Evolutionary conservation across 176 grass and related monocot genomes (phyloP), one percentile per base, ranked within the genome.

Genomic region (Puya raimondii): DNA sequence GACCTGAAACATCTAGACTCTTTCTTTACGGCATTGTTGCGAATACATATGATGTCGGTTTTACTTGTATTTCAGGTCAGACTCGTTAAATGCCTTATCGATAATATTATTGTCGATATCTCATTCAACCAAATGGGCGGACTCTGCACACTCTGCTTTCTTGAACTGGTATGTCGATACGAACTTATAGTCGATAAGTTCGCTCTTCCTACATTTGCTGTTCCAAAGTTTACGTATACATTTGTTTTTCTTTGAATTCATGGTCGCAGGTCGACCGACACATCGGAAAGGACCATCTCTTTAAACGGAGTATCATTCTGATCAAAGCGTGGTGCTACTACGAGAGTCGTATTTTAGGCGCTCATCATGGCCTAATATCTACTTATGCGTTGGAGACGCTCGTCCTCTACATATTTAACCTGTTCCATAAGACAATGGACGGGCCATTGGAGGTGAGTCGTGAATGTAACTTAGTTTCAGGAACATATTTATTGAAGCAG

Each of bases 271-370:
- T 92, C 23, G 86, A 97, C 66, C 53, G 72, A 63, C 81, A 79
- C 63, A 77, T 97, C 77, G 86, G 80, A 54, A 97, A 82, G 64
- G 77, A 80, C 7, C 94, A 97, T 85, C 74, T 97, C 48, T 87
- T 97, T 48, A 97, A 97, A 71, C 78, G 77, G 77, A 90, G 89
- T 71, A 84, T 97, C 66, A 84, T 97, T 79, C 71, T 97, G 65
- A 89, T 92, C 65, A 97, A 97, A 78, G 79, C 86, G 56, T 97
- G 94, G 94, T 92, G 89, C 71, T 97, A 92, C 70, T 92, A 97
- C 76, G 94, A 97, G 76, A 97, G 94, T 71, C 89, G 86, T 21
- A 79, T 92, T 26, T 74, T 97, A 67, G 94, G 94, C 51, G 89
- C 84, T 78, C 82, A 90, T 72, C 84, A 97, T 85, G 89, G 89